Evolutionary conservation across 768 basidiomycete genomes (phyloP), one percentile per base, ranked within the genome.

Genomic region (Trametes cingulata): DNA sequence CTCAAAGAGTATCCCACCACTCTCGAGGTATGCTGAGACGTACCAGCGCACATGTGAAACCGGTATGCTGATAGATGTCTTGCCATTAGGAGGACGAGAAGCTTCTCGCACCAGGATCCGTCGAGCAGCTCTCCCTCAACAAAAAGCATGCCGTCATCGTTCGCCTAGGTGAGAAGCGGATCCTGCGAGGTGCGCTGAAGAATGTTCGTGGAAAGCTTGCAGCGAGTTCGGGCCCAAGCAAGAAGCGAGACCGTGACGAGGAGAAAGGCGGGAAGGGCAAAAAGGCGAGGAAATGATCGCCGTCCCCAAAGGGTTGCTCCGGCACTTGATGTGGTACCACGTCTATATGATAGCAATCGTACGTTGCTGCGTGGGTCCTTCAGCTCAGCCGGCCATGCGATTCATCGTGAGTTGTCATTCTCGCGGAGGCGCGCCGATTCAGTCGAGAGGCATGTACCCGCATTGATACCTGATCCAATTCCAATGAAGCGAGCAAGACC

Each of bases 161-260:
- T 13, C 81, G 93, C 36, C 70, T 91, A 10, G 90, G 91, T 4
- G 93, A 95, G 76, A 93, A 93, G 74, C 74, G 81, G 22, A 85
- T 94, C 13, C 67, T 95, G 54, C 68, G 66, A 2, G 65, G 63
- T 1, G 60, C 73, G 0, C 65, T 76, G 43, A 40, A 60, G 10
- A 40, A 59, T 25, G 40, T 57, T 6, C 57, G 63, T 7, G 27
- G 22, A 3, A 36, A 55, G 41, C 46, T 56, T 7, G 47, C 24
- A 14, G 15, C 25, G 1, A 2, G 40, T 6, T 5, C 42, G 0
- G 37, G 33, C 17, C 10, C 42, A 19, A 36, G 51, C 29, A 67
- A 62, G 46, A 67, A 64, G 51, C 53, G 63, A 8, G 36, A 50
- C 0, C 60, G 66, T 2, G 66, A 67, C 9, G 61, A 58, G 13